Conservation (phyloP, 2,329 filamentous ascomycete species). For the Scytalidium lignicola region DNA sequence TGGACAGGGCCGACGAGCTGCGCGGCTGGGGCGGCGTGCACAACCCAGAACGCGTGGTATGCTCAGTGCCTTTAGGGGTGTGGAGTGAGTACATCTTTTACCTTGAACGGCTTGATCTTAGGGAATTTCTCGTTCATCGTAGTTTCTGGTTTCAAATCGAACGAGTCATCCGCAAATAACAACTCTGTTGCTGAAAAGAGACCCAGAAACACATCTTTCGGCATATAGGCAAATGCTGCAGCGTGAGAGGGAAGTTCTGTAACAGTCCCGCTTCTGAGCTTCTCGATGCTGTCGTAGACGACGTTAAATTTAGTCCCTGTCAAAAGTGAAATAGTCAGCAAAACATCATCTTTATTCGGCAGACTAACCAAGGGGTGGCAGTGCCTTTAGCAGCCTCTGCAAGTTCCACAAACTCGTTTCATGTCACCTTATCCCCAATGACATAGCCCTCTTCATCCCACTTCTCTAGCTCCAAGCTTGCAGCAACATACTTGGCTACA, state of each 20-base stretch:
- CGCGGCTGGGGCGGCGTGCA: constrained; percentile 22
- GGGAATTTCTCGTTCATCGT: no score
- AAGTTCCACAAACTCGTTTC: constrained; percentile 38
- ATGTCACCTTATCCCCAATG: constrained; percentile 37
- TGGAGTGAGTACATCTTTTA: no score
- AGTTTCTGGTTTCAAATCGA: no score
- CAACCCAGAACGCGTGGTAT: constrained; percentile 17
- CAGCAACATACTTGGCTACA: constrained; percentile 40
- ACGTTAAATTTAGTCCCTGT: constrained; percentile 34
- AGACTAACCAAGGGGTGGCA: no score
- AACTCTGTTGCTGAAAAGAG: no score
- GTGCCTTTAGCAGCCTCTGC: constrained; percentile 25
- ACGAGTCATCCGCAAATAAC: no score
- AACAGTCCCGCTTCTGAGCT: constrained; percentile 28
- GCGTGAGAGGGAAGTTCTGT: constrained; percentile 29
- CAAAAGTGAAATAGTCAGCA: no score
- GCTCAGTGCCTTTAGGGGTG: constrained; percentile 25
- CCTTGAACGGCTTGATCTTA: no score
- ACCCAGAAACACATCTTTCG: no score
- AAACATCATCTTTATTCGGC: no score
- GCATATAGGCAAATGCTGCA: no score
- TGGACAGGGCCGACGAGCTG: constrained; percentile 23
- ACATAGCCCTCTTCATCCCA: constrained; percentile 37
- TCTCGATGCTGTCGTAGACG: constrained; percentile 27
- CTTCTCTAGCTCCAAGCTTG: constrained; percentile 27